phyloP scores from a whole-genome alignment of 1,284 basidiomycete species.

The Neonothopanus nambi region DNA sequence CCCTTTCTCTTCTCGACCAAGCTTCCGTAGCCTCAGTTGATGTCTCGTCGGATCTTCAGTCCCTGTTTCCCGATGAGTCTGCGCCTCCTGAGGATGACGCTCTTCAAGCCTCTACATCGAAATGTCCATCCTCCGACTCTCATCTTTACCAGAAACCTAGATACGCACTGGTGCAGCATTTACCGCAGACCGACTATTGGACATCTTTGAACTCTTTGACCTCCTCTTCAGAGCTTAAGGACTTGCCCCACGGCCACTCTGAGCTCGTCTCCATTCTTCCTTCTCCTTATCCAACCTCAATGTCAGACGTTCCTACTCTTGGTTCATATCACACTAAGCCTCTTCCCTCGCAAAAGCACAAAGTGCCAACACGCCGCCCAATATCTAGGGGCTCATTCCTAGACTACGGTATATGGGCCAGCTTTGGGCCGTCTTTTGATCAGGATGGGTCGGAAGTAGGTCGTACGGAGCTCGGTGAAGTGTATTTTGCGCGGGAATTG shows the following conservation, averaged over 20 bases:
- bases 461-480: slow-evolving; percentile 55
- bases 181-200: slow-evolving; percentile 77
- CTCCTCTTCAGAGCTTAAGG: slow-evolving; percentile 39
- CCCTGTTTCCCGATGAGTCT: slow-evolving; percentile 39
- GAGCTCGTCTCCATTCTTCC: slow-evolving; percentile 75
- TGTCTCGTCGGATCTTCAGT: slow-evolving; percentile 45
- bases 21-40: slow-evolving; percentile 52
- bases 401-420: slow-evolving; percentile 72
- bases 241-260: slow-evolving; percentile 62
- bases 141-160: slow-evolving; percentile 33
- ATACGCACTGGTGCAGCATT: slow-evolving; percentile 75
- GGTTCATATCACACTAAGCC: slow-evolving; percentile 46
- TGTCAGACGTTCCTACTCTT: slow-evolving; percentile 27
- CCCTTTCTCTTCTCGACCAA: slow-evolving; percentile 68
- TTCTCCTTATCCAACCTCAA: slow-evolving; percentile 43
- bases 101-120: slow-evolving; percentile 7
- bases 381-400: slow-evolving; percentile 66
- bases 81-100: slow-evolving; percentile 18
- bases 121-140: slow-evolving; percentile 20
- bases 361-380: slow-evolving; percentile 47
- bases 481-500: slow-evolving; percentile 47
- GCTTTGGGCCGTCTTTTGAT: slow-evolving; percentile 77
- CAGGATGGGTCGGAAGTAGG: slow-evolving; percentile 71
- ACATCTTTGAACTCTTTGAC: slow-evolving; percentile 62
- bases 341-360: slow-evolving; percentile 34